A percentile compares a stretch with the other conserved stretches of the same genome.
Conservation (phyloP, 306 rosid species). For the Alnus rubra region DNA sequence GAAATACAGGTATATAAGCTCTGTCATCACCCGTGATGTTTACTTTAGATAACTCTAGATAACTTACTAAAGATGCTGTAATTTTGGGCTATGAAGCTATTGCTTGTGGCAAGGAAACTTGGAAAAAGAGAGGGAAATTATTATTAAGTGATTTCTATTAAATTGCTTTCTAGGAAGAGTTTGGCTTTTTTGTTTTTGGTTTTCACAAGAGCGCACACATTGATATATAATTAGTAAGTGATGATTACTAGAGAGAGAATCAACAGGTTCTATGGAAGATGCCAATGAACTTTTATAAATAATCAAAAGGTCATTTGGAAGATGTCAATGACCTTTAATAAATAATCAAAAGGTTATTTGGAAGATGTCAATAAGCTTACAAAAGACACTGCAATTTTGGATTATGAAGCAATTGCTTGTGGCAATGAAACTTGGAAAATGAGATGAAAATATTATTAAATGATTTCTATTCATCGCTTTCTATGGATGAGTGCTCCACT, state of each 20-base stretch:
- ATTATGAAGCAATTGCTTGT: too few relatives aligned
- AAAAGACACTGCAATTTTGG: too few relatives aligned
- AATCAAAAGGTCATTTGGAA: not conserved
- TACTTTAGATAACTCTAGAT: too few relatives aligned
- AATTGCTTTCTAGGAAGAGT: not conserved
- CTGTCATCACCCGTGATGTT: conserved; percentile 15
- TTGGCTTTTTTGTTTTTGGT: not conserved
- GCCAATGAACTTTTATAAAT: not conserved
- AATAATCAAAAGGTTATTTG: too few relatives aligned
- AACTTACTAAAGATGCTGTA: not conserved
- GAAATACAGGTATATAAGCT: conserved; percentile 67
- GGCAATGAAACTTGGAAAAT: too few relatives aligned
- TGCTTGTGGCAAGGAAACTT: conserved; percentile 4
- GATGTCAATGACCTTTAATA: too few relatives aligned
- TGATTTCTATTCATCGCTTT: too few relatives aligned
- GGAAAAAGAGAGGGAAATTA: not conserved
- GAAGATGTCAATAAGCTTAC: too few relatives aligned
- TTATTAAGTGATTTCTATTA: not conserved
- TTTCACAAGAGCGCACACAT: not conserved
- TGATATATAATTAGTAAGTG: not conserved
- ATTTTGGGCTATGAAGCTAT: not conserved
- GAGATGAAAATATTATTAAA: too few relatives aligned
- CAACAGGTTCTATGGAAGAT: conserved; percentile 15
- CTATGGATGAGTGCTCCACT: too few relatives aligned
- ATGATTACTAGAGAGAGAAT: not conserved